Evolutionary conservation across 2,329 filamentous ascomycete genomes (phyloP).

Genomic region (Elsinoe batatas): DNA sequence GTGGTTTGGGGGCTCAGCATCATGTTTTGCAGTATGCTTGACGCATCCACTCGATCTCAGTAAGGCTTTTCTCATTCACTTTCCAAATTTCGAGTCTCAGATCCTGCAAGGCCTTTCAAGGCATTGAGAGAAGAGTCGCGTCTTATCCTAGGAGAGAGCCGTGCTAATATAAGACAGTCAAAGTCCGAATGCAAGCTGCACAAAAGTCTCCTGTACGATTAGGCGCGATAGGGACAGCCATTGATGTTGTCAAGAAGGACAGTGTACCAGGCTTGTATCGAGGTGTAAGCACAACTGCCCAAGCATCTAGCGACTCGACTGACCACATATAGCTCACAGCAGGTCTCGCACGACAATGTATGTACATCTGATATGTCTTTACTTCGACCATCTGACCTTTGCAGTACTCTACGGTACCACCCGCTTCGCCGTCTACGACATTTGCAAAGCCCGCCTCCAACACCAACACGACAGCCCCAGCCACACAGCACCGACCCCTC

Average conservation of each 20-base stretch:
- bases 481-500: slow-evolving; percentile 53
- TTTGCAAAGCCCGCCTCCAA: slow-evolving; percentile 55
- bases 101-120: not conserved
- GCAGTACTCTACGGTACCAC: slow-evolving; percentile 79
- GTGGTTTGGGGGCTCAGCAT: slow-evolving; percentile 95
- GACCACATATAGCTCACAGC: slow-evolving; percentile 40
- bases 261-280: slow-evolving; percentile 76
- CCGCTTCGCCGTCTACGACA: slow-evolving; percentile 92
- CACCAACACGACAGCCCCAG: slow-evolving; percentile 45
- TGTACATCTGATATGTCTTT: too few species aligned
- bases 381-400: too few species aligned
- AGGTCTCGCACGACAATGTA: slow-evolving; percentile 11
- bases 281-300: slow-evolving; percentile 45
- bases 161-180: slow-evolving; percentile 12
- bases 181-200: slow-evolving; percentile 85
- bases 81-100: not conserved
- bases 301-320: not conserved
- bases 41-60: slow-evolving; percentile 90
- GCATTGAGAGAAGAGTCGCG: slow-evolving; percentile 20
- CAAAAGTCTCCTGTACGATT: slow-evolving; percentile 58
- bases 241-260: slow-evolving; percentile 66
- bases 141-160: not conserved
- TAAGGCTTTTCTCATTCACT: slow-evolving; percentile 38
- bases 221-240: slow-evolving; percentile 77
- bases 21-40: slow-evolving; percentile 79